Conservation (phyloP, 2,329 filamentous ascomycete species). For the Diplodia intermedia region DNA sequence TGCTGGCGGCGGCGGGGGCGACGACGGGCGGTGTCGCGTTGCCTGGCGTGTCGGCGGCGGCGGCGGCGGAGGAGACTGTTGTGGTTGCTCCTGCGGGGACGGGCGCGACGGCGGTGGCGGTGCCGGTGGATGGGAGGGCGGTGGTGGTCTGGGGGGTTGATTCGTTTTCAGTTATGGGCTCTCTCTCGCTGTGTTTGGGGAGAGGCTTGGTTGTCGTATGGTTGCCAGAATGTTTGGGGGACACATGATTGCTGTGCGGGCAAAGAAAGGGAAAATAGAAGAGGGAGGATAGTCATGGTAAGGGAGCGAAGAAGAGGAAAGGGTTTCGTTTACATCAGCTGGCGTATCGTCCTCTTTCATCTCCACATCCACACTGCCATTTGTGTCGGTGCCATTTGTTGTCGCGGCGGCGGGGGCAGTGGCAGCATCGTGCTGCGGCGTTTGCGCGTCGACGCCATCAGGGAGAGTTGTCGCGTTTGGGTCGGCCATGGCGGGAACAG, state of each 20-base stretch:
- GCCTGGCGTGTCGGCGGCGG: constrained; percentile 23
- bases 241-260: neutral
- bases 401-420: constrained; percentile 5
- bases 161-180: neutral
- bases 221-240: too few species aligned
- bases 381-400: constrained; percentile 39
- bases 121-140: constrained; percentile 14
- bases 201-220: neutral
- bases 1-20: constrained; percentile 35
- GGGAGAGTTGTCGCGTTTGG: neutral
- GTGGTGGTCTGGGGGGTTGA: neutral
- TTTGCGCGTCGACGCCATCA: constrained; percentile 29
- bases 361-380: constrained; percentile 39
- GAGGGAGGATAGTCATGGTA: neutral
- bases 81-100: neutral
- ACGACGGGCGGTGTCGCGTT: constrained; percentile 33
- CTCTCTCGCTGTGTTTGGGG: neutral
- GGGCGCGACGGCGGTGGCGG: constrained; percentile 10
- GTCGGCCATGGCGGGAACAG: constrained; percentile 11
- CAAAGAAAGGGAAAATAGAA: neutral
- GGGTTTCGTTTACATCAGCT: constrained; percentile 37
- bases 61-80: neutral
- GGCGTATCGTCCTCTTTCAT: constrained; percentile 47
- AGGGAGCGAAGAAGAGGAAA: neutral
- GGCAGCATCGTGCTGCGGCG: constrained; percentile 20